Percentiles rank a stretch among this genome's conserved stretches.
phyloP scores from a whole-genome alignment of 345 rosid species.

The Rhizophora apiculata region DNA sequence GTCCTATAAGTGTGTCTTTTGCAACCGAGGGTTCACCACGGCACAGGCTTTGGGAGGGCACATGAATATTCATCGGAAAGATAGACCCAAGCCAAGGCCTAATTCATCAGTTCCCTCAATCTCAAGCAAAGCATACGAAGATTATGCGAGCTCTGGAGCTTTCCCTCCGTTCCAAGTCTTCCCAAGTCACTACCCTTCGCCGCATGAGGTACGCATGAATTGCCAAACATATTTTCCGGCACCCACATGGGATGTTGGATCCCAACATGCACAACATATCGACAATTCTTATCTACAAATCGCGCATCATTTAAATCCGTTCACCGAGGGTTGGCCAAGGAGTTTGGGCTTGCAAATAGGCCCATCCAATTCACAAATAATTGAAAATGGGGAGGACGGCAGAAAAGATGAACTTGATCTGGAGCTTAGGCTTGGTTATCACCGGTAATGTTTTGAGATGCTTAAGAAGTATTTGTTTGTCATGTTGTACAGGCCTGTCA shows the following conservation, averaged over 20 bases:
- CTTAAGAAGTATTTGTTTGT: constrained; percentile 13
- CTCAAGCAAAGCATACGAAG: constrained; percentile 27
- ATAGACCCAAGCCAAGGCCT: constrained; percentile 19
- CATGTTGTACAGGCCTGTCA: constrained; percentile 14
- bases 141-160: constrained; percentile 18
- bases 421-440: constrained; percentile 32
- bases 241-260: constrained; percentile 16
- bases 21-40: constrained; percentile 29
- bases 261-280: constrained; percentile 21
- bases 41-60: constrained; percentile 34
- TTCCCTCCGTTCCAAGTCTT: constrained; percentile 29
- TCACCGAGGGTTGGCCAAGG: constrained; percentile 23
- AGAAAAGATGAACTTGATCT: constrained; percentile 20
- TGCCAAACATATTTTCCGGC: constrained; percentile 10
- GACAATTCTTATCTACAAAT: constrained; percentile 27
- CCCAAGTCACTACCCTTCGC: constrained; percentile 20
- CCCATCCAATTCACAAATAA: constrained; percentile 31
- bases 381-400: constrained; percentile 17
- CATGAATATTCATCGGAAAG: constrained; percentile 33
- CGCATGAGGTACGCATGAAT: constrained; percentile 13
- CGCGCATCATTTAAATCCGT: constrained; percentile 23
- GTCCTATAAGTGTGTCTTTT: constrained; percentile 26
- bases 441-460: constrained; percentile 2
- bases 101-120: constrained; percentile 14
- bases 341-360: constrained; percentile 19